Evolutionary conservation across 768 basidiomycete genomes (phyloP).

Genomic region (Phylloporus scabripes): DNA sequence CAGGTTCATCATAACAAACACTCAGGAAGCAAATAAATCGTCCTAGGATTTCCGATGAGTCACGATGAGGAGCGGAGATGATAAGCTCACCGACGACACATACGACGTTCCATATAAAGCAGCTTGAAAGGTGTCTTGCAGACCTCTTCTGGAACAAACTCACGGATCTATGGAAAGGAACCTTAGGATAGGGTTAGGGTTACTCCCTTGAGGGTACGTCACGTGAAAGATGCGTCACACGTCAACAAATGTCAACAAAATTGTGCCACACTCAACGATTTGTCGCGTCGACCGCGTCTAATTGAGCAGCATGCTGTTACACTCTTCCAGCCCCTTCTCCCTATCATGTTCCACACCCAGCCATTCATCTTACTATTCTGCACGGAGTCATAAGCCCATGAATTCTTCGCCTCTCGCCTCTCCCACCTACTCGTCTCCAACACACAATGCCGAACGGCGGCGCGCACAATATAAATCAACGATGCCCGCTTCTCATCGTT

Average conservation of each 20-base stretch:
- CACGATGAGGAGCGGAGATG: background rate
- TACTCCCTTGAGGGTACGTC: background rate
- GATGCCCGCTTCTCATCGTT: conserved; percentile 22
- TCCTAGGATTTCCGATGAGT: background rate
- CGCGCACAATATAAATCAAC: conserved; percentile 50
- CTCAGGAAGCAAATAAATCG: background rate
- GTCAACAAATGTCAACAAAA: conserved; percentile 24
- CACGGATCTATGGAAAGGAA: background rate
- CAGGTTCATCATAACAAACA: too few species aligned
- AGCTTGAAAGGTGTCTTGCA: background rate
- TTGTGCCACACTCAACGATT: conserved; percentile 12
- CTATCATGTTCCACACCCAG: conserved; percentile 35
- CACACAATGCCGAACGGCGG: conserved; percentile 42
- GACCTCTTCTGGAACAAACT: background rate
- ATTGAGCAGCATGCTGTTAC: conserved; percentile 11
- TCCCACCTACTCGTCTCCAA: conserved; percentile 41
- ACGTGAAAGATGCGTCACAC: conserved; percentile 14
- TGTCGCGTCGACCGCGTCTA: background rate
- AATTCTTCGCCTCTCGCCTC: conserved; percentile 53
- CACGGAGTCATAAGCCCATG: conserved; percentile 31
- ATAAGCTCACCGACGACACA: background rate
- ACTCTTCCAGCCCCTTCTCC: conserved; percentile 25
- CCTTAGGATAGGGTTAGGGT: background rate
- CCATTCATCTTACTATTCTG: conserved; percentile 26
- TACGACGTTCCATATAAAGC: background rate